Evolutionary conservation across 1,284 basidiomycete species (phyloP).

Genomic region (Schizophyllum amplum): DNA sequence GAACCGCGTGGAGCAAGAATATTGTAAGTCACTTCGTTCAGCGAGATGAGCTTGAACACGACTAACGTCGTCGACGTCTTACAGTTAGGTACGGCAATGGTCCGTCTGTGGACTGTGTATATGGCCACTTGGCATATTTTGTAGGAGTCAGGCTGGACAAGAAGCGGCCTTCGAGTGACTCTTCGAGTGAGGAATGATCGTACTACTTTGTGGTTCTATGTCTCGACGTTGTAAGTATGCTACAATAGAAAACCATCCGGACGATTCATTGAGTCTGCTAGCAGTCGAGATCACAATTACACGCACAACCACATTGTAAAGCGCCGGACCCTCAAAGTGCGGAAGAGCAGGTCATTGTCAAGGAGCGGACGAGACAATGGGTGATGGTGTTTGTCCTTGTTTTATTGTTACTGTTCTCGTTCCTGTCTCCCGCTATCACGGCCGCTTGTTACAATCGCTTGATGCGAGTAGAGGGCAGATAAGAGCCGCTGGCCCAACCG

Average conservation of each 20-base stretch:
- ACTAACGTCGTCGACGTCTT: neutral
- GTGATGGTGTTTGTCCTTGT: neutral
- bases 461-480: neutral
- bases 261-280: too few species aligned
- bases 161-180: too few species aligned
- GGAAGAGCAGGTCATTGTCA: too few species aligned
- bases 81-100: constrained; percentile 19
- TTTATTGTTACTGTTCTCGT: neutral
- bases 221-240: too few species aligned
- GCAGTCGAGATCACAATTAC: too few species aligned
- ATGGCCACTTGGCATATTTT: constrained; percentile 14
- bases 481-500: neutral
- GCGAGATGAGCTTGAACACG: neutral
- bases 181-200: too few species aligned
- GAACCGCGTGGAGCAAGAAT: neutral
- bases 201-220: too few species aligned
- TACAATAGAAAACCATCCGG: too few species aligned
- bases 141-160: neutral
- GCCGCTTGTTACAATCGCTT: neutral
- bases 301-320: too few species aligned
- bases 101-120: constrained; percentile 10
- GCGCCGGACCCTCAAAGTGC: too few species aligned
- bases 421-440: neutral
- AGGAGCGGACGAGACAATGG: constrained; percentile 1
- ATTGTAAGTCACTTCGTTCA: neutral